Conservation (phyloP, 179 eudicot species). For the Patellifolia procumbens region DNA sequence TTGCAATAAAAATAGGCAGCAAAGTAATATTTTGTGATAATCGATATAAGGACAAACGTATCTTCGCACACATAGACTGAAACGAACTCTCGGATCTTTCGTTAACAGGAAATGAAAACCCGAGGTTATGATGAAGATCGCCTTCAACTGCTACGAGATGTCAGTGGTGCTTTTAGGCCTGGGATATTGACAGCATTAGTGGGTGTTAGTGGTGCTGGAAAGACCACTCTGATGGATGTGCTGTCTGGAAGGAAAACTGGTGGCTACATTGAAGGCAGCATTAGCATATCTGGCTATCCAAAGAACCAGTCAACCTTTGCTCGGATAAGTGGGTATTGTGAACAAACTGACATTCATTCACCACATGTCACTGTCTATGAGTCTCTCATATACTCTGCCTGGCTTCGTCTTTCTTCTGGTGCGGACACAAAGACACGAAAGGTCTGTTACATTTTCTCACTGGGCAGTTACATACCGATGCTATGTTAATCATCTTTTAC, state of each 20-base stretch:
- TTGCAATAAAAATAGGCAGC: background rate
- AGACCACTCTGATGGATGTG: conserved; percentile 45
- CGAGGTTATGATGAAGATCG: conserved; percentile 35
- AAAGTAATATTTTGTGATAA: background rate
- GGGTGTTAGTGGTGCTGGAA: conserved; percentile 48
- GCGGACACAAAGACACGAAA: conserved; percentile 28
- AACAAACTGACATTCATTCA: conserved; percentile 44
- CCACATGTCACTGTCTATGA: conserved; percentile 43
- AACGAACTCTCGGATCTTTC: background rate
- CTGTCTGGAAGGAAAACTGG: conserved; percentile 42
- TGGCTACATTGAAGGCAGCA: conserved; percentile 42
- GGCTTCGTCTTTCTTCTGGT: conserved; percentile 43
- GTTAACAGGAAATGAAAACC: conserved; percentile 35
- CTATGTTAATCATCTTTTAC: background rate
- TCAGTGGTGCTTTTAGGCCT: conserved; percentile 45
- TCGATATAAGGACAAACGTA: background rate
- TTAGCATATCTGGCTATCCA: conserved; percentile 40
- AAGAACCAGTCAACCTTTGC: conserved; percentile 47
- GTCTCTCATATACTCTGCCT: conserved; percentile 41
- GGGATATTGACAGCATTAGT: conserved; percentile 42
- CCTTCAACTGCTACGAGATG: conserved; percentile 33
- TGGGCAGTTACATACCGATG: background rate
- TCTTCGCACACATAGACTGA: background rate
- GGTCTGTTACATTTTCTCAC: conserved; percentile 25
- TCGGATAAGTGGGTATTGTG: conserved; percentile 43